Conservation (phyloP, 2,329 filamentous ascomycete species). For the Penicillium sp. region DNA sequence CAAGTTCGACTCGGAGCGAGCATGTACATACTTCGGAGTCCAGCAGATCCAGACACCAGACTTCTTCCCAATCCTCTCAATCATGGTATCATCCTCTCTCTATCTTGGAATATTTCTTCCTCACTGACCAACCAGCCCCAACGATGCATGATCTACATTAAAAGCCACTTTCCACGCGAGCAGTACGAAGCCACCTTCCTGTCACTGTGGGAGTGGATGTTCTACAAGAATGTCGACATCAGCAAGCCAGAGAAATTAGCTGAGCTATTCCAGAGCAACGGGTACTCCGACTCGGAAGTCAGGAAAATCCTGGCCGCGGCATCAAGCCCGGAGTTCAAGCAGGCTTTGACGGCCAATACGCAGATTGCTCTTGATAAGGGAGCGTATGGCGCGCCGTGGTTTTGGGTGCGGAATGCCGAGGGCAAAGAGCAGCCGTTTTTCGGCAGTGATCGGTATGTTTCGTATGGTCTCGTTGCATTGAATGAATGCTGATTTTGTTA, state of each 20-base stretch:
- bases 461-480: not conserved
- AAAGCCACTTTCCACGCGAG: slow-evolving; percentile 51
- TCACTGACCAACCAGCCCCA: slow-evolving; percentile 50
- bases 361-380: slow-evolving; percentile 61
- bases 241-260: slow-evolving; percentile 56
- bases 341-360: slow-evolving; percentile 58
- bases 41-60: slow-evolving; percentile 35
- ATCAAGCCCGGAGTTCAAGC: slow-evolving; percentile 50
- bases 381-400: slow-evolving; percentile 75
- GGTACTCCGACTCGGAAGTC: slow-evolving; percentile 46
- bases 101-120: not conserved
- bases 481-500: not conserved
- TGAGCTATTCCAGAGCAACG: slow-evolving; percentile 34
- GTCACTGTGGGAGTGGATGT: slow-evolving; percentile 60
- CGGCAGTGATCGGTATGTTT: slow-evolving; percentile 66
- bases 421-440: slow-evolving; percentile 68
- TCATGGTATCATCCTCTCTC: slow-evolving; percentile 45
- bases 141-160: slow-evolving; percentile 65
- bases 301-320: slow-evolving; percentile 55
- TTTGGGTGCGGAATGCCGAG: slow-evolving; percentile 56
- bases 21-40: slow-evolving; percentile 52
- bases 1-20: slow-evolving; percentile 48
- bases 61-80: slow-evolving; percentile 55
- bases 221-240: slow-evolving; percentile 59
- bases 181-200: slow-evolving; percentile 55